These are phyloP conservation scores for Penicillium turbatum DNA, from an alignment of 495 filamentous ascomycete species.

Conservation along the genomic window DNA sequence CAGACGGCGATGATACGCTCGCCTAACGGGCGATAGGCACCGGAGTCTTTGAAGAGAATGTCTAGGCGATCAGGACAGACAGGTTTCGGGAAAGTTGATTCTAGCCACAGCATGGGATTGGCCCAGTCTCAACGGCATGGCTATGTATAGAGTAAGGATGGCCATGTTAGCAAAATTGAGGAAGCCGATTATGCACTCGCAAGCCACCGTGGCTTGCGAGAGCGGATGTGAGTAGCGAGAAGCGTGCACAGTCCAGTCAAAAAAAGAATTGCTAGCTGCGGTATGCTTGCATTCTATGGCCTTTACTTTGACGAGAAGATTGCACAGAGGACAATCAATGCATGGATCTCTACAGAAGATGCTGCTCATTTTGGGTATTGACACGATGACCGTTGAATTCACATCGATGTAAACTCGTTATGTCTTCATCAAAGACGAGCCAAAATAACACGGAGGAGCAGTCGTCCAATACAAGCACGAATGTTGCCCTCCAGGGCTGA, in stretches of 20 bases:
- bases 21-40: background rate
- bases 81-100: no score
- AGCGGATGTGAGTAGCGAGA: background rate
- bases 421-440: no score
- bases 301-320: slow-evolving; percentile 2
- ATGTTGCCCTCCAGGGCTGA: no score
- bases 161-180: background rate
- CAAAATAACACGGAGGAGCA: no score
- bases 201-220: slow-evolving; percentile 1
- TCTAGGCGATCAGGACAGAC: no score
- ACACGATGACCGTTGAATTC: no score
- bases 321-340: no score
- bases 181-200: background rate
- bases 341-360: no score
- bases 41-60: no score
- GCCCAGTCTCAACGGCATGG: slow-evolving; percentile 3
- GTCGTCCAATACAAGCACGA: no score
- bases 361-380: no score
- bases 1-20: slow-evolving; percentile 23
- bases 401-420: no score
- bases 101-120: background rate
- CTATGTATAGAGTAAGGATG: slow-evolving; percentile 4
- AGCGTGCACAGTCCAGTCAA: slow-evolving; percentile 5
- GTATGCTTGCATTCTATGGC: slow-evolving; percentile 12
- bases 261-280: slow-evolving; percentile 8